Evolutionary conservation across 108 stramenopile genomes (phyloP), one percentile per base, ranked within the genome.

Genomic region (Fragilaria crotonensis): DNA sequence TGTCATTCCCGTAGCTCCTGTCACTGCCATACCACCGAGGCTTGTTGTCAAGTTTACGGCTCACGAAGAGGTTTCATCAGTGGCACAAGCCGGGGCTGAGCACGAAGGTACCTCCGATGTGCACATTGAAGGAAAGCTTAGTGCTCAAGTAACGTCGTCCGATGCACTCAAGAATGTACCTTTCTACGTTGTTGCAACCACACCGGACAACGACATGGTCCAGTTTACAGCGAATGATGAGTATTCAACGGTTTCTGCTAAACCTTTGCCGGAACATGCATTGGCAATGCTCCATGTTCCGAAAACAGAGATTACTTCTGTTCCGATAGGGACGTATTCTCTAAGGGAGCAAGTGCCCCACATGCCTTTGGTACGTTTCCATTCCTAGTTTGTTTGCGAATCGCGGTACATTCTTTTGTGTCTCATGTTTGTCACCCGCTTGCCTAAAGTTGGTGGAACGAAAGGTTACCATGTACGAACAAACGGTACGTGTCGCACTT

Each of bases 61-160:
- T 25, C 73, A 79, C 29, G 85, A 87, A 62, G 81, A 87, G 57
- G 81, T 81, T 1, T 68, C 82, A 3, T 78, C 82, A 0, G 46
- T 52, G 21, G 71, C 74, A 4, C 41, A 58, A 26, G 27, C 48
- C 19, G 66, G 56, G 9, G 52, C 11, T 20, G 73, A 71, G 18
- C 55, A 48, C n/a, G 73, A 82, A 18, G 81, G 71, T 26, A 25
- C 23, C 30, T 81, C 75, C 0, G 46, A 72, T 19, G 46, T 81
- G 20, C 55, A 53, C 33, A 60, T 83, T 4, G 68, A 84, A 48
- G 87, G 87, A 33, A 80, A 70, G 31, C 60, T 89, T 21, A 50
- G 21, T 73, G 79, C 75, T 1, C 80, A 77, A 69, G 72, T 85
- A 3, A 62, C 68, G 33, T 85, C 73, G 4, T 76, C 75, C 21